Evolutionary conservation across 176 grass and related monocot species (phyloP).

Genomic region (Oryza coarctata): DNA sequence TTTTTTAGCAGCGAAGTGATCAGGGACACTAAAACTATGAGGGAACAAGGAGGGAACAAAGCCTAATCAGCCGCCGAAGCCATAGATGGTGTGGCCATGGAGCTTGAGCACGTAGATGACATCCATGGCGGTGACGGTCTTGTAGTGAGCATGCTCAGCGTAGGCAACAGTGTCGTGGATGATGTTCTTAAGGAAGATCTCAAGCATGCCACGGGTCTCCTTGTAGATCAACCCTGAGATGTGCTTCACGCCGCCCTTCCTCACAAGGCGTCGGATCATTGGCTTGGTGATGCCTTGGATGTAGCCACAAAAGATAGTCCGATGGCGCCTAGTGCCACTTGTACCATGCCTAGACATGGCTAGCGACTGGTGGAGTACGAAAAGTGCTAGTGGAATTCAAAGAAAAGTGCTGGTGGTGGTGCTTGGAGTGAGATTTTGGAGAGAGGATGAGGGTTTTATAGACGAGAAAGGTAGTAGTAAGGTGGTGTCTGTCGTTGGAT

Average conservation of each 20-base stretch:
- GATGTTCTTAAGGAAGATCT: conserved; percentile 93
- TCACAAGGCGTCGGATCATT: conserved; percentile 26
- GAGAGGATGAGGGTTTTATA: background rate
- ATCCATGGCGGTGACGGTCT: conserved; percentile 87
- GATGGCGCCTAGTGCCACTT: background rate
- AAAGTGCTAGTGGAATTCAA: background rate
- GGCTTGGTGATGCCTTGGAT: conserved; percentile 45
- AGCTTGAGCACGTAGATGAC: conserved; percentile 79
- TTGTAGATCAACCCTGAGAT: conserved; percentile 85
- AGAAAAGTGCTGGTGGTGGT: background rate
- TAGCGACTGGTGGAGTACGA: background rate
- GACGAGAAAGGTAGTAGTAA: background rate
- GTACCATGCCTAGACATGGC: background rate
- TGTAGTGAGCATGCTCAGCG: conserved; percentile 70
- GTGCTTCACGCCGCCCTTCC: conserved; percentile 68
- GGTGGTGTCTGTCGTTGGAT: background rate
- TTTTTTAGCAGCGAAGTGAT: too few relatives aligned
- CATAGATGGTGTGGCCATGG: conserved; percentile 77
- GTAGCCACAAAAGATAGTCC: background rate
- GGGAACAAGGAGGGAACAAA: background rate
- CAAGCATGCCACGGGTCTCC: conserved; percentile 79
- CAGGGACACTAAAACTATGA: too few relatives aligned
- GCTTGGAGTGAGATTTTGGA: background rate
- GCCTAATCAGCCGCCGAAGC: background rate
- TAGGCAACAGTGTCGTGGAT: conserved; percentile 81